Base-by-base conservation (phyloP, 2,329 filamentous ascomycete genomes). In the Helotiales sp. region DNA sequence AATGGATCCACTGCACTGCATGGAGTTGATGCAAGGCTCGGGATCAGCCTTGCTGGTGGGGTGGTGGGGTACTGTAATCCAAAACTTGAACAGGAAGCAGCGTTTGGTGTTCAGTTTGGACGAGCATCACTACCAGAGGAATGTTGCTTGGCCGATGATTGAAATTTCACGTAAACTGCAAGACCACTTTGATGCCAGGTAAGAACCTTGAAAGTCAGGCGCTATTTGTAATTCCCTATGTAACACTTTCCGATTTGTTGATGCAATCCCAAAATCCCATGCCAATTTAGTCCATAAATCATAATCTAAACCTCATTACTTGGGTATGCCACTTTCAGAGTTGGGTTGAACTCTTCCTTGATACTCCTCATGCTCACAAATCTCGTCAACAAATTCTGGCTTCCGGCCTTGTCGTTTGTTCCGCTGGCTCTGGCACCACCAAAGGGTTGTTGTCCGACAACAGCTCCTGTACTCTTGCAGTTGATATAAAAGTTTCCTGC, bases 401-500 rank as follows among this genome's bases (percentile, higher is more conserved):
- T 90, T 40, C 89, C 89, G 17, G 89, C 89, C 84, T 92, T 92
- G 80, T 92, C 90, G 77, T 92, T 91, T 24, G 89, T 92, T 28
- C 89, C 89, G 69, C 87, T 89, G 6, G 88, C 88, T 70, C 90
- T 82, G 13, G 87, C 85, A 62, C 89, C 89, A 24, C 89, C 89
- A 76, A 92, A 92, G 3, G 89, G 87, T 81, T 92, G 89, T 80
- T 92, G 90, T 15, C 89, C 89, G 7, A 91, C 89, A 26, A 92
- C 88, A 17, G 89, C 89, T 45, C 89, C 90, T 1, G 89, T 92
- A 78, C 87, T 90, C 86, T 94, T 94, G 83, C 89, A 91, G 82
- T 94, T 95, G 80, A 95, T 85, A 81, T 95, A 95, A 78, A 94
- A 94, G 82, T 95, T 95, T 49, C 92, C 92, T 0, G 92, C 91